Percentiles rank a stretch among this genome's conserved stretches.
Evolutionary conservation across 2,329 filamentous ascomycete species (phyloP).

Genomic region (Fusarium poae): DNA sequence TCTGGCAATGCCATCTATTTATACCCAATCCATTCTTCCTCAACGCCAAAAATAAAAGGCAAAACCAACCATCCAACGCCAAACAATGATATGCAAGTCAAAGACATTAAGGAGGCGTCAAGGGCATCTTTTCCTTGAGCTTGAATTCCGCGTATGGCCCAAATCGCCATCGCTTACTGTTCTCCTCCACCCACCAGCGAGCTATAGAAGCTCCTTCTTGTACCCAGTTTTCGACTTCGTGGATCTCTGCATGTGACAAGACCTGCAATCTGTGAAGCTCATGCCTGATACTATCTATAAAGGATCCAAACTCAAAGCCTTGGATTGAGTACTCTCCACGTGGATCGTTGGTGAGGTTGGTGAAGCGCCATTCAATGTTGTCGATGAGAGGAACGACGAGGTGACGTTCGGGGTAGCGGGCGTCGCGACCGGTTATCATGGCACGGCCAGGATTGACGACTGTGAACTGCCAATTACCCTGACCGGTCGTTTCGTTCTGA

Average conservation of each 20-base stretch:
- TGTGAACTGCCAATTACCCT: constrained; percentile 53
- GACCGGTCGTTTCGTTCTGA: constrained; percentile 33
- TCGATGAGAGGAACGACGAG: constrained; percentile 51
- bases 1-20: background rate
- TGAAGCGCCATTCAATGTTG: constrained; percentile 53
- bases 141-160: constrained; percentile 19
- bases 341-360: constrained; percentile 47
- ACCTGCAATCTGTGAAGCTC: constrained; percentile 29
- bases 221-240: constrained; percentile 48
- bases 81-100: constrained; percentile 1
- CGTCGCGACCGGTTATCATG: constrained; percentile 51
- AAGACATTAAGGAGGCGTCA: background rate
- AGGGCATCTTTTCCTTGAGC: constrained; percentile 2
- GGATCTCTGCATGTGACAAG: background rate
- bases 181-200: constrained; percentile 54
- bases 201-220: constrained; percentile 52
- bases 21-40: background rate
- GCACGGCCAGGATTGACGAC: constrained; percentile 53
- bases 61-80: background rate
- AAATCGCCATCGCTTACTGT: constrained; percentile 53
- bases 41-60: background rate
- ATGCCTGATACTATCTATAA: constrained; percentile 43
- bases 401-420: constrained; percentile 49
- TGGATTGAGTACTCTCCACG: constrained; percentile 45
- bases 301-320: constrained; percentile 47